Percentiles rank a stretch among this genome's conserved stretches.
Evolutionary conservation across 164 flowering plant genomes (phyloP).

Genomic region (Chimonanthus praecox): DNA sequence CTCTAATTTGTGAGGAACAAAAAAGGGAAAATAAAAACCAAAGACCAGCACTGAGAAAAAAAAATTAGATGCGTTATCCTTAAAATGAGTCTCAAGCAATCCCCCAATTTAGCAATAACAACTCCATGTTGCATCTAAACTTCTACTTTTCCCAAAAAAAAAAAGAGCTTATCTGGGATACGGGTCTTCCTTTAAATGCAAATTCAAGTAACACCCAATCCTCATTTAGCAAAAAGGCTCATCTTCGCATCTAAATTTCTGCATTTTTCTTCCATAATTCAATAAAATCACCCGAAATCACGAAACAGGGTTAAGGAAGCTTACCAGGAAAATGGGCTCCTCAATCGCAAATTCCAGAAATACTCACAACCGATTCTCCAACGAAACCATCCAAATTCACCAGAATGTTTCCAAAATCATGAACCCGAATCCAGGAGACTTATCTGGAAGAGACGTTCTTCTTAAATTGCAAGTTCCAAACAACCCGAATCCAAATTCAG

Average conservation of each 20-base stretch:
- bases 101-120: too few relatives aligned
- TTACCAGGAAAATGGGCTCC: neutral
- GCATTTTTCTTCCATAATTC: neutral
- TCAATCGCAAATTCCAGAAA: neutral
- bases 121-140: too few relatives aligned
- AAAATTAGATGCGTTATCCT: too few relatives aligned
- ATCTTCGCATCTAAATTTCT: neutral
- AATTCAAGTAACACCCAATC: neutral
- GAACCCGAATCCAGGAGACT: neutral
- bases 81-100: too few relatives aligned
- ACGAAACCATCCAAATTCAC: neutral
- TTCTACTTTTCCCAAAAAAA: too few relatives aligned
- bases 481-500: neutral
- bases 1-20: too few relatives aligned
- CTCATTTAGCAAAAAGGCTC: neutral
- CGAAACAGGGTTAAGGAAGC: neutral
- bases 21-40: too few relatives aligned
- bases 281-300: neutral
- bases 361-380: neutral
- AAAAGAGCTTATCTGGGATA: neutral
- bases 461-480: constrained; percentile 1
- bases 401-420: neutral
- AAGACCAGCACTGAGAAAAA: too few relatives aligned
- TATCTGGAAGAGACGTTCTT: neutral
- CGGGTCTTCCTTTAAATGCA: neutral